Base-by-base conservation (phyloP, 2,329 filamentous ascomycete species). In the Beauveria medogensis region DNA sequence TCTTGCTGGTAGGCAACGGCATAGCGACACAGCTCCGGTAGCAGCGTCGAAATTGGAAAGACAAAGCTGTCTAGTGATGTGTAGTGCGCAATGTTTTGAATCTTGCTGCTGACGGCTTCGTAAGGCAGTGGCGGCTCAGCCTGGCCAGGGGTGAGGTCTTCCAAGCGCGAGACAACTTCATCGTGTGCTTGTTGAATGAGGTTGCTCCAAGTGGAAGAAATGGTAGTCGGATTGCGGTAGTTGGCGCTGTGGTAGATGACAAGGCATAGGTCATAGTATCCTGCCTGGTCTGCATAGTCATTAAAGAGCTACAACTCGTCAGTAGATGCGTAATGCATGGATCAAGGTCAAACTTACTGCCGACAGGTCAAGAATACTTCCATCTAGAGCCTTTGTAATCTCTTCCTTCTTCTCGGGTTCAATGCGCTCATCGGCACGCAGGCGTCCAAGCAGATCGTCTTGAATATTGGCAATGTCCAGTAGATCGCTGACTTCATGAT, bases 391-490 rank as follows among this genome's bases (percentile, higher is more conserved):
- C 50, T 80, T 72, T 62, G 89, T 75, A 26, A 96, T 84, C 61
- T 88, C 82, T 1, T 77, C 74, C 68, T 83, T 85, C 48, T 85
- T 83, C 54, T 88, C 84, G 0, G 79, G 75, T 14, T 80, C 76
- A 43, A 97, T 82, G 48, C 94, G 85, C 1, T 78, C 71, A 65
- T 99, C 94, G 10, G 82, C 81, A 69, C 82, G 85, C 57, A 99
- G 77, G 51, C 91, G 83, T 70, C 92, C 88, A 26, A 97, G 74
- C 47, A 97, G 75, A 68, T 99, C 94, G 70, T 96, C 91, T 72
- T 99, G 94, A 58, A 99, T 94, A 69, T 94, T 93, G 16, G 92
- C 93, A 55, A 97, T 85, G 68, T 99, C 94, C 10, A 99, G 84
- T 50, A 95, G 80, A 66, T 94, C 92, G 3, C 87, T 87, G 26